These are phyloP conservation scores for Kokia cookei DNA, from an alignment of 441 rosid genomes.

Conservation along the genomic window DNA sequence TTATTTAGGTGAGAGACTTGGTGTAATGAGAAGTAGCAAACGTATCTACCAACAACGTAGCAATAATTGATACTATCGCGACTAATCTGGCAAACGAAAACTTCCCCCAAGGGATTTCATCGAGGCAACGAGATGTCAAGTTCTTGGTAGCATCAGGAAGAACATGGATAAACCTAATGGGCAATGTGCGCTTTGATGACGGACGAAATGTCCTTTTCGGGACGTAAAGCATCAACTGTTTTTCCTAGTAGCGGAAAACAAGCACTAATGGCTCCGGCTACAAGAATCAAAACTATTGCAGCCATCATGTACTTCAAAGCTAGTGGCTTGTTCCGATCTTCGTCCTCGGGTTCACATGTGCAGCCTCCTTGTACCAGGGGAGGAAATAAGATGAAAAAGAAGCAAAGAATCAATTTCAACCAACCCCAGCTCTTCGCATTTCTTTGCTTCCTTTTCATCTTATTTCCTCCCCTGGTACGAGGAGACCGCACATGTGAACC, in stretches of 20 bases:
- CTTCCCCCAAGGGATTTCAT: slow-evolving; percentile 31
- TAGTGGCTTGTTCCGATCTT: slow-evolving; percentile 13
- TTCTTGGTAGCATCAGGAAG: slow-evolving; percentile 58
- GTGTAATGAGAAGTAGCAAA: slow-evolving; percentile 38
- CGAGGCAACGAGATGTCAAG: slow-evolving; percentile 47
- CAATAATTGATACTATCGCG: slow-evolving; percentile 55
- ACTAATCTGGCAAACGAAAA: slow-evolving; percentile 65
- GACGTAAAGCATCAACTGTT: slow-evolving; percentile 24
- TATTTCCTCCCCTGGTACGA: slow-evolving; percentile 9
- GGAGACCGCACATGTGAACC: slow-evolving; percentile 28
- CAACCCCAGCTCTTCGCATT: slow-evolving; percentile 6
- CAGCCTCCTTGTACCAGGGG: slow-evolving; percentile 17
- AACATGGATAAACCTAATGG: slow-evolving; percentile 46
- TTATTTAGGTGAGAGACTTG: slow-evolving; percentile 13
- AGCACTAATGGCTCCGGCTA: slow-evolving; percentile 46
- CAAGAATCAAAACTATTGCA: slow-evolving; percentile 44
- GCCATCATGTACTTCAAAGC: slow-evolving; percentile 41
- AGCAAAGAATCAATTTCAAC: neutral
- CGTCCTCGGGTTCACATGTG: slow-evolving; percentile 21
- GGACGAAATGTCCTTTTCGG: slow-evolving; percentile 47
- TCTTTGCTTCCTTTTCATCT: slow-evolving; percentile 4
- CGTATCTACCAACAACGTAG: slow-evolving; percentile 42
- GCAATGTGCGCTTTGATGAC: slow-evolving; percentile 51
- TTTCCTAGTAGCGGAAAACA: slow-evolving; percentile 42
- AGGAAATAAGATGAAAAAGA: slow-evolving; percentile 10